Base-by-base conservation (phyloP, 2,329 filamentous ascomycete species). In the Ambrosiella xylebori region DNA sequence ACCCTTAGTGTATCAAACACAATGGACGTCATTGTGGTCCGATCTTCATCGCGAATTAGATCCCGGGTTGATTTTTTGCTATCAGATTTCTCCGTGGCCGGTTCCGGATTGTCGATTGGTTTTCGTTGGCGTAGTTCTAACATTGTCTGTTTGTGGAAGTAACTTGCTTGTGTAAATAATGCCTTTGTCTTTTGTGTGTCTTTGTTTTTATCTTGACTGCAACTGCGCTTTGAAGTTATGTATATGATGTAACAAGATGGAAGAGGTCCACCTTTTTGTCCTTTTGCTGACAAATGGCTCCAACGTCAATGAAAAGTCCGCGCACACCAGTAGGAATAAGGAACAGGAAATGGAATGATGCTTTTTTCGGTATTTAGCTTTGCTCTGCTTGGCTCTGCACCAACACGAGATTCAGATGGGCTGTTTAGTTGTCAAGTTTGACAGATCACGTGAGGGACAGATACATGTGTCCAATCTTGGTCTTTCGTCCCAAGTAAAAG, bases 1-100 rank as follows among this genome's bases (percentile, higher is more conserved):
- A 90, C 76, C 38, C 86, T 83, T 60, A 88, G 69, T 57, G 86
- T 68, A 67, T 91, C 87, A 39, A 88, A 71, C 70, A 71, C 76
- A 9, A 71, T 71, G 61, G 67, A 73, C 63, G 75, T 47, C 13
- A 39, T 41, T 4, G 59, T 75, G 27, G 65, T 65, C 51, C 90
- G 84, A 66, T 89, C 85, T 27, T 84, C 79, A 60, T 85, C 80
- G 62, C 70, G 63, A 54, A 64, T 58, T 13, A 56, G 57, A 27
- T 56, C 58, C 6, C 38, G 47, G n/a, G 51, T 15, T 35, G 64
- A 61, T 53, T 65, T 66, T 61, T 63, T 63, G 27, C 27, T 27
- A 27, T 3, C 27, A 3, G 2, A 5, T 27, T 50, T 64, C 59
- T 47, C 19, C 27, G 56, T 17, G n/a, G 8, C 27, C 9, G 7